Percentiles rank a stretch among this genome's conserved stretches.
Evolutionary conservation across 2,329 filamentous ascomycete genomes (phyloP).

Genomic region (Claviceps citrina): DNA sequence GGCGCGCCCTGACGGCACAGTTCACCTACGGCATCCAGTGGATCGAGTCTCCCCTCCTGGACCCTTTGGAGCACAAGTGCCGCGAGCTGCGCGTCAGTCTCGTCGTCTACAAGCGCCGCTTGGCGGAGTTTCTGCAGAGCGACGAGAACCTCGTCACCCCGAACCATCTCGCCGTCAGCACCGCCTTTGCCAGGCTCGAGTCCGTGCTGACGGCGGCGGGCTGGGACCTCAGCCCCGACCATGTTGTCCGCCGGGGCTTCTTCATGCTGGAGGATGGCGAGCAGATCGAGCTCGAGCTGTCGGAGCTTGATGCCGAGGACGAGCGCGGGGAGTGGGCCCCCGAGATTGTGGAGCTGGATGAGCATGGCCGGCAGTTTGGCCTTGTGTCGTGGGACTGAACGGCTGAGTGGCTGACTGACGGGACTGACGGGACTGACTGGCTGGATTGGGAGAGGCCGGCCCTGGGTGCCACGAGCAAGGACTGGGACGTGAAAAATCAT

Average conservation of each 20-base stretch:
- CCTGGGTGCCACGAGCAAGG: no score
- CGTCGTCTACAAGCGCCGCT: conserved; percentile 36
- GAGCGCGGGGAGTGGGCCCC: conserved; percentile 38
- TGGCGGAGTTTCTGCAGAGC: conserved; percentile 31
- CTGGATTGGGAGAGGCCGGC: no score
- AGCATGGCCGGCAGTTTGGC: conserved; percentile 33
- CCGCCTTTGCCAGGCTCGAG: conserved; percentile 28
- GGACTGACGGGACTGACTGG: no score
- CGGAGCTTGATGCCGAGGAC: conserved; percentile 38
- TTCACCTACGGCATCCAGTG: conserved; percentile 35
- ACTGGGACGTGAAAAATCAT: no score
- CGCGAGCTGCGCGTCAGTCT: conserved; percentile 31
- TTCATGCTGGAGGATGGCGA: conserved; percentile 39
- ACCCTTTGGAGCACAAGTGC: conserved; percentile 18
- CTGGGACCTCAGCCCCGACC: conserved; percentile 40
- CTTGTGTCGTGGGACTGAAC: conserved; percentile 33
- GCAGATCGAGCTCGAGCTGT: conserved; percentile 30
- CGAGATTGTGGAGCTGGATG: conserved; percentile 37
- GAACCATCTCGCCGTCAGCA: conserved; percentile 28
- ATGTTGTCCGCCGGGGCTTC: conserved; percentile 30
- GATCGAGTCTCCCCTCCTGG: conserved; percentile 30
- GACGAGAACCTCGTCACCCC: conserved; percentile 17
- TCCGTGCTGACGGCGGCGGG: conserved; percentile 25
- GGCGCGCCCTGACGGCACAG: conserved; percentile 38
- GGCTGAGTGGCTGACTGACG: no score